phyloP scores from a whole-genome alignment of 1,284 basidiomycete species.

The Golubevia pallescens region DNA sequence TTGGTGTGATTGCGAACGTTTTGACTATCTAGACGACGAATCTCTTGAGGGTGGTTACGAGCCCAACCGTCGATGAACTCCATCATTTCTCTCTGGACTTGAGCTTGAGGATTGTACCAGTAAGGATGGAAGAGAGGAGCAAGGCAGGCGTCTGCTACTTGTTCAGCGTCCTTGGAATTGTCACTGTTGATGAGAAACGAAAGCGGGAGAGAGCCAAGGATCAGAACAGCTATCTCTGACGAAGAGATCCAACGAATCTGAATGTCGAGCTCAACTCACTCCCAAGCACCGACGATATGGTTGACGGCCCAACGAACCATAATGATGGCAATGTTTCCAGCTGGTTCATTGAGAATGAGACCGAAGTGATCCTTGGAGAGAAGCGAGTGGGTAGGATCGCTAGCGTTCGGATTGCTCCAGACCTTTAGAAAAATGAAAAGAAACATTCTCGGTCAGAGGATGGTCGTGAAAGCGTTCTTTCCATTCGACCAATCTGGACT shows the following conservation, averaged over 20 bases:
- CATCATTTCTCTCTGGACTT: slow-evolving; percentile 51
- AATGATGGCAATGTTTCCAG: slow-evolving; percentile 64
- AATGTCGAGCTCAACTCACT: slow-evolving; percentile 32
- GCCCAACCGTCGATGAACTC: slow-evolving; percentile 48
- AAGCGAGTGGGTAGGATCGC: slow-evolving; percentile 59
- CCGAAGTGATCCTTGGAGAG: slow-evolving; percentile 64
- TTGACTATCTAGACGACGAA: slow-evolving; percentile 30
- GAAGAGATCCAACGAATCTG: too few species aligned
- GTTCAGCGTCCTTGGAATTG: slow-evolving; percentile 19
- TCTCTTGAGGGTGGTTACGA: slow-evolving; percentile 29
- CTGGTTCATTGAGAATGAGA: slow-evolving; percentile 63
- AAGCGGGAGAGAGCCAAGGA: too few species aligned
- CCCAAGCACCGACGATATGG: slow-evolving; percentile 81
- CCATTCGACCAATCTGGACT: slow-evolving; percentile 10
- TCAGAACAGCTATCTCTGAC: too few species aligned
- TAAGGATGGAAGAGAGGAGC: slow-evolving; percentile 53
- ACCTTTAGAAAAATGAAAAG: slow-evolving; percentile 66
- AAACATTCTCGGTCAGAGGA: too few species aligned
- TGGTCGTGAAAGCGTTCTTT: slow-evolving; percentile 67
- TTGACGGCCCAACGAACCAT: slow-evolving; percentile 71
- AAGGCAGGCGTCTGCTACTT: slow-evolving; percentile 43
- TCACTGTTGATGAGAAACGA: slow-evolving; percentile 9
- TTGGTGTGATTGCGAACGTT: slow-evolving; percentile 44
- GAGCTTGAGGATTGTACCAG: slow-evolving; percentile 32
- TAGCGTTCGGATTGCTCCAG: slow-evolving; percentile 54